Conservation (phyloP, 148 eudicot genomes). For the Camellia granthamiana region DNA sequence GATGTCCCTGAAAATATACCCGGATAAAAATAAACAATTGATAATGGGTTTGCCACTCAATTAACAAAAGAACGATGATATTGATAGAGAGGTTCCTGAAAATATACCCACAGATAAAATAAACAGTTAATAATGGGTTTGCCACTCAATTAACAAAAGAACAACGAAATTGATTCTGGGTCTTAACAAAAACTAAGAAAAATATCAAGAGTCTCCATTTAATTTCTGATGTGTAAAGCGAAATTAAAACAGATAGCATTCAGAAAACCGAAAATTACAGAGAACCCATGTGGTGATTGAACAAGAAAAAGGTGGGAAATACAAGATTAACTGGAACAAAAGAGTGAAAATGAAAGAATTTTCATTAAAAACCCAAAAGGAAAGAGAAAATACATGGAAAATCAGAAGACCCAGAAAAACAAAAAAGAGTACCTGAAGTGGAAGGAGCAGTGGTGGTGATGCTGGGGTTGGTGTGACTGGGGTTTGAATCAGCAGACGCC, state of each 20-base stretch:
- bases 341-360: neutral
- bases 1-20: constrained; percentile 38
- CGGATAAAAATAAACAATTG: neutral
- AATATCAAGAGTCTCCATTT: neutral
- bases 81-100: constrained; percentile 36
- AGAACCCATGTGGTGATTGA: neutral
- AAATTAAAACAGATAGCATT: neutral
- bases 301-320: neutral
- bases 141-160: neutral
- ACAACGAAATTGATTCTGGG: neutral
- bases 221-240: neutral
- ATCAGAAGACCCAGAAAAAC: neutral
- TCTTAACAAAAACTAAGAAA: neutral
- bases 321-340: neutral
- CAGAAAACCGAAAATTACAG: neutral
- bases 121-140: neutral
- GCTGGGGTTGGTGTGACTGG: constrained; percentile 18
- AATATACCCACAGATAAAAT: constrained; percentile 1
- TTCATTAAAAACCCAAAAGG: neutral
- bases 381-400: neutral
- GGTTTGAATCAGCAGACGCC: constrained; percentile 11
- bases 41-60: neutral
- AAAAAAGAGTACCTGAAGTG: neutral
- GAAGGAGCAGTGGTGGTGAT: constrained; percentile 4
- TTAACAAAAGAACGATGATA: too few species aligned